phyloP scores from a whole-genome alignment of 179 eudicot species.

The Nepenthes alata region DNA sequence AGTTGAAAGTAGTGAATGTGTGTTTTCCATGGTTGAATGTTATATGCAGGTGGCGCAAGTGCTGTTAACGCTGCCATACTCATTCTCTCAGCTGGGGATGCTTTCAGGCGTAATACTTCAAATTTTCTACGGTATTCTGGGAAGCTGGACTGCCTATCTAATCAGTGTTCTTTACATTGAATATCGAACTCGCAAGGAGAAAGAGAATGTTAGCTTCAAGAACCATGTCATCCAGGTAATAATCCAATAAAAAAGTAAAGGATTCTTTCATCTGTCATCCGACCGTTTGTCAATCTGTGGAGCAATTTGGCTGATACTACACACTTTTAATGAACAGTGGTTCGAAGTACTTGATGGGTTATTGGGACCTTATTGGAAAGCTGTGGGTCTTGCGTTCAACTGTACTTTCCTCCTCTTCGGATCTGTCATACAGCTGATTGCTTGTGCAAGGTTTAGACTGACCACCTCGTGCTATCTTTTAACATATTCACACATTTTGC shows the following conservation, averaged over 20 bases:
- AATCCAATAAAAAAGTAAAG: not conserved
- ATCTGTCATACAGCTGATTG: constrained; percentile 41
- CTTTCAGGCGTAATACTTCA: constrained; percentile 30
- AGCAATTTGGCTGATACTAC: too few species aligned
- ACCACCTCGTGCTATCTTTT: not conserved
- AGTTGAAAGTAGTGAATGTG: not conserved
- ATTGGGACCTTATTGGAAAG: constrained; percentile 44
- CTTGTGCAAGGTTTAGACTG: constrained; percentile 26
- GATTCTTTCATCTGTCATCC: not conserved
- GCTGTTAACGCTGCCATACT: constrained; percentile 35
- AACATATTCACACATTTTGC: not conserved
- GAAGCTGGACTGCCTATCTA: constrained; percentile 41
- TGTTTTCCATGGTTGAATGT: not conserved
- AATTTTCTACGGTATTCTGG: constrained; percentile 34
- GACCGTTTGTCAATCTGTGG: too few species aligned
- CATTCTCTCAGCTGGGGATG: constrained; percentile 40
- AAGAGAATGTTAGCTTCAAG: constrained; percentile 39
- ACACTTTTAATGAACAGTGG: constrained; percentile 17
- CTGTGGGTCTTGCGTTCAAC: constrained; percentile 32
- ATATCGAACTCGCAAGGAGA: constrained; percentile 30
- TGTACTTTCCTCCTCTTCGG: constrained; percentile 37
- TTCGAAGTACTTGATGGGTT: constrained; percentile 40
- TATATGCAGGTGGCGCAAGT: constrained; percentile 32
- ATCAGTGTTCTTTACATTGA: constrained; percentile 38
- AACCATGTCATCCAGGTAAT: constrained; percentile 42